Evolutionary conservation across 352 stramenopile species (phyloP).

Genomic region (Phytophthora sojae): DNA sequence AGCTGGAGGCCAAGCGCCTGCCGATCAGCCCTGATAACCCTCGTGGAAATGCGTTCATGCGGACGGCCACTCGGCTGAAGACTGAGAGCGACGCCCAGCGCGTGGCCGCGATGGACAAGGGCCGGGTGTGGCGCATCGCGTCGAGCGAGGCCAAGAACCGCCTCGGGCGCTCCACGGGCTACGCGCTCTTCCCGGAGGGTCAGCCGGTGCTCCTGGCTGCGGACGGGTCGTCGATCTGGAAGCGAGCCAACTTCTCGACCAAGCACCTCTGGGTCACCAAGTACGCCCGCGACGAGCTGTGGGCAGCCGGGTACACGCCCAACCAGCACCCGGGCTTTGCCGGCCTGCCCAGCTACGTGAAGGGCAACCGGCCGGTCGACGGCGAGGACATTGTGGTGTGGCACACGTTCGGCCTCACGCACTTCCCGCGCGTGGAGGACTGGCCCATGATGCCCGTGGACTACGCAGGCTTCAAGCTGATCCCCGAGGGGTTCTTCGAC

Average conservation of each 20-base stretch:
- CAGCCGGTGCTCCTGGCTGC: slow-evolving; percentile 63
- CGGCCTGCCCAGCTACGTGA: slow-evolving; percentile 65
- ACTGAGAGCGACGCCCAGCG: slow-evolving; percentile 59
- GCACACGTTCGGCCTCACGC: slow-evolving; percentile 78
- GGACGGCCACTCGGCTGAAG: slow-evolving; percentile 56
- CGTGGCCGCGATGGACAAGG: slow-evolving; percentile 57
- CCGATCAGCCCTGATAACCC: slow-evolving; percentile 53
- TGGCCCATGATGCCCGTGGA: slow-evolving; percentile 84
- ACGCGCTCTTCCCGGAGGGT: slow-evolving; percentile 64
- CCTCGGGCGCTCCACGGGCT: slow-evolving; percentile 68
- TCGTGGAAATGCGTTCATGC: slow-evolving; percentile 66
- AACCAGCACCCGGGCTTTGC: slow-evolving; percentile 61
- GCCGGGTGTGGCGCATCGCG: slow-evolving; percentile 73
- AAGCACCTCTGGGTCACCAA: slow-evolving; percentile 82
- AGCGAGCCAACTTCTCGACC: slow-evolving; percentile 68
- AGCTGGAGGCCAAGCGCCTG: slow-evolving; percentile 69
- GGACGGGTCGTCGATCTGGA: slow-evolving; percentile 58
- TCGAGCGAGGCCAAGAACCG: slow-evolving; percentile 67
- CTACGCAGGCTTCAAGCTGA: slow-evolving; percentile 72
- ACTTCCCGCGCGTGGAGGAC: slow-evolving; percentile 71
- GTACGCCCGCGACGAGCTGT: slow-evolving; percentile 66
- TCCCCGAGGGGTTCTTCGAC: slow-evolving; percentile 71
- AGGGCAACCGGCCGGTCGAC: slow-evolving; percentile 56
- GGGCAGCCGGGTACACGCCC: slow-evolving; percentile 72
- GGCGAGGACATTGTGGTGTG: slow-evolving; percentile 78